Conservation (phyloP, 306 rosid species). For the Rosa persica region DNA sequence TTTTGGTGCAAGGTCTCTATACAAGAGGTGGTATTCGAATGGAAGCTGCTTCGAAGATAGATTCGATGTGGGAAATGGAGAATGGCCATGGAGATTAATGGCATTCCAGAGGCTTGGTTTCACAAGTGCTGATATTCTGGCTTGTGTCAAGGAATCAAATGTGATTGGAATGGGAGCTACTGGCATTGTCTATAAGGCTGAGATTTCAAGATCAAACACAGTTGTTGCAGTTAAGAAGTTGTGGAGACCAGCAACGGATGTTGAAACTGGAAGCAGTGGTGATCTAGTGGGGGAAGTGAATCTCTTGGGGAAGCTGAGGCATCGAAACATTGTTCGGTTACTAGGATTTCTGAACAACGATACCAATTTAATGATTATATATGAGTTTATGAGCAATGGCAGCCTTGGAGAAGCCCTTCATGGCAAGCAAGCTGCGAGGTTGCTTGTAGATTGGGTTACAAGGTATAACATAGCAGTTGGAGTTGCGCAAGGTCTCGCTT, state of each 20-base stretch:
- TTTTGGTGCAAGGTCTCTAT: constrained; percentile 52
- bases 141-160: constrained; percentile 83
- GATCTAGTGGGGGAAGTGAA: constrained; percentile 93
- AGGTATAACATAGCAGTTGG: constrained; percentile 89
- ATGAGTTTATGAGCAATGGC: constrained; percentile 88
- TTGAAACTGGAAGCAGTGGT: constrained; percentile 70
- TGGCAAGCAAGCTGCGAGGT: constrained; percentile 57
- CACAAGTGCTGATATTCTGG: constrained; percentile 69
- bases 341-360: constrained; percentile 78
- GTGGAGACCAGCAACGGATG: constrained; percentile 73
- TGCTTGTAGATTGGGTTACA: constrained; percentile 91
- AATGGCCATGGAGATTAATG: constrained; percentile 98
- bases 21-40: constrained; percentile 61
- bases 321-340: constrained; percentile 84
- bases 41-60: constrained; percentile 67
- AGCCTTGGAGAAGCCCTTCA: constrained; percentile 92
- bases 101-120: constrained; percentile 87
- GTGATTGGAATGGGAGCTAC: constrained; percentile 92
- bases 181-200: constrained; percentile 86
- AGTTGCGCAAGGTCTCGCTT: constrained; percentile 88
- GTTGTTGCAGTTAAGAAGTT: constrained; percentile 81
- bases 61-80: constrained; percentile 63
- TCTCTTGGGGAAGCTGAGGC: constrained; percentile 81
- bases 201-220: constrained; percentile 63
- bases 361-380: constrained; percentile 72